Evolutionary conservation across 176 grass and related monocot genomes (phyloP), one percentile per base, ranked within the genome.

Genomic region (Bonia amplexicaulis): DNA sequence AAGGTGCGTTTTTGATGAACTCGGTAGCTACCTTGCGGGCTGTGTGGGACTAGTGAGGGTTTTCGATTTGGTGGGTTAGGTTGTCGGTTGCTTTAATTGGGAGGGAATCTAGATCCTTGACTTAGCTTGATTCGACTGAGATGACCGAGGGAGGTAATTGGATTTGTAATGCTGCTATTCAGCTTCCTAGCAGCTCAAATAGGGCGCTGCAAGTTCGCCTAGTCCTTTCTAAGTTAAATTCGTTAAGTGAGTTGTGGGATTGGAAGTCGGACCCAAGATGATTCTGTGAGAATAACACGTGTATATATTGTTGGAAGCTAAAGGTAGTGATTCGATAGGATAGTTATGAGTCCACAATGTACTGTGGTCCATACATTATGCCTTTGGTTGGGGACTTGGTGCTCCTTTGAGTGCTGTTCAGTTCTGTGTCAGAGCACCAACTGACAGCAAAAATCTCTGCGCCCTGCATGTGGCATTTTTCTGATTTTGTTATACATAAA

Each of bases 1-100:
- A 14, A 91, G 89, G 89, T 90, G 12, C 14, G 79, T 59, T 27
- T 57, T 44, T 53, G 9, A 4, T 53, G 47, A 73, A 59, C 6
- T 33, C n/a, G 7, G 27, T 40, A 23, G 6, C 64, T 16, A 46
- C 17, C 60, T 69, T 59, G 51, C 27, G 14, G 29, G 80, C 12
- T 42, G 71, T 59, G 48, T 42, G 45, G 27, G 11, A 69, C 57
- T 69, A 35, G 40, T 39, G 35, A 74, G 41, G 77, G 63, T 76
- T 60, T 60, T 27, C 9, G 17, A 22, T 71, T 86, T 65, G 40
- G 40, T 58, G 48, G 22, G 47, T 33, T 74, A 86, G 73, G 67
- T 23, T 79, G 74, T 44, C 7, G 31, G 79, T 23, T 2, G 66
- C 22, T 74, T 73, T 25, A 35, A 73, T 41, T 51, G 35, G 72